phyloP scores from a whole-genome alignment of 129 eudicot species.

The Helichrysum umbraculigerum region DNA sequence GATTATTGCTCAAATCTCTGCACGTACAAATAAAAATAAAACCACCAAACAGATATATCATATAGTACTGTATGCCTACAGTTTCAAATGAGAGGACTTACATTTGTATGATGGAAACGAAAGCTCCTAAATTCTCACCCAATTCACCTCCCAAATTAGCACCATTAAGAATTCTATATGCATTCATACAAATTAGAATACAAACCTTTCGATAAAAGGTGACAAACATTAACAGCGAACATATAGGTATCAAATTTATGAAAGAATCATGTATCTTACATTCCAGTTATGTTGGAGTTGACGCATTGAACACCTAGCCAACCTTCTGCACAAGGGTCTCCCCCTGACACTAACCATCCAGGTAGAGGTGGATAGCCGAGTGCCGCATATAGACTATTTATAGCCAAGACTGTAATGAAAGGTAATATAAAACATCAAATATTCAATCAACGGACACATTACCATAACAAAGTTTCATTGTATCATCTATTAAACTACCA shows the following conservation, averaged over 20 bases:
- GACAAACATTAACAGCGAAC: not conserved
- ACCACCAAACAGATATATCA: not conserved
- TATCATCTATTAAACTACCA: not conserved
- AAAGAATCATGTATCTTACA: slow-evolving; percentile 54
- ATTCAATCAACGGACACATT: not conserved
- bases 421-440: not conserved
- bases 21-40: slow-evolving; percentile 3
- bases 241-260: not conserved
- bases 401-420: slow-evolving; percentile 66
- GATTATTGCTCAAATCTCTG: slow-evolving; percentile 89
- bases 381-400: slow-evolving; percentile 71
- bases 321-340: slow-evolving; percentile 87
- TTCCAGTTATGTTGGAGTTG: slow-evolving; percentile 69
- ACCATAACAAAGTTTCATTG: not conserved
- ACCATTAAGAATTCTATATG: slow-evolving; percentile 64
- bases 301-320: slow-evolving; percentile 98
- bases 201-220: not conserved
- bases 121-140: slow-evolving; percentile 63
- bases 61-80: not conserved
- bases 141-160: slow-evolving; percentile 83
- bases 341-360: slow-evolving; percentile 80
- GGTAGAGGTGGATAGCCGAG: slow-evolving; percentile 78
- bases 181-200: slow-evolving; percentile 23
- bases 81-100: slow-evolving; percentile 37
- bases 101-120: slow-evolving; percentile 75